Evolutionary conservation across 768 basidiomycete genomes (phyloP).

Genomic region (Phlebiopsis flavidoalba): DNA sequence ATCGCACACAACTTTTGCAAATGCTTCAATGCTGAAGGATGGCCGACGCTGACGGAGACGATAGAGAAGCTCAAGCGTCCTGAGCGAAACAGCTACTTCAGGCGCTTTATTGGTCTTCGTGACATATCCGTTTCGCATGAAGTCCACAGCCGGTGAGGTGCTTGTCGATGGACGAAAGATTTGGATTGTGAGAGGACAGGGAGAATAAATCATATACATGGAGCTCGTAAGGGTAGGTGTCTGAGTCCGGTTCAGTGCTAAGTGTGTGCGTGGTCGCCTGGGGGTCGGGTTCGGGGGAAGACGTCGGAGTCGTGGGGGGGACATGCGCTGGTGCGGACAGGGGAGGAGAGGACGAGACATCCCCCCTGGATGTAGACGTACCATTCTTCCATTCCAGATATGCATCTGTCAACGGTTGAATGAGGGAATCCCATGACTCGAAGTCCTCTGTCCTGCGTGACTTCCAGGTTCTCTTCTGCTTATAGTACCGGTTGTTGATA

Average conservation of each 20-base stretch:
- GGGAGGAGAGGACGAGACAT: no score
- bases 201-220: no score
- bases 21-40: conserved; percentile 13
- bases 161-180: background rate
- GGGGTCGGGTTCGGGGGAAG: no score
- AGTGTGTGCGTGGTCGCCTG: no score
- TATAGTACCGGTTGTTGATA: background rate
- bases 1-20: conserved; percentile 11
- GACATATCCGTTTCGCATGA: conserved; percentile 7
- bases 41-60: conserved; percentile 5
- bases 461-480: background rate
- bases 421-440: background rate
- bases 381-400: background rate
- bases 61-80: conserved; percentile 7
- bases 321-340: no score
- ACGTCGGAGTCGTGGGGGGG: no score
- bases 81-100: conserved; percentile 4
- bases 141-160: conserved; percentile 9
- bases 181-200: no score
- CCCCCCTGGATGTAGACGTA: no score
- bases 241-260: no score
- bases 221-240: no score
- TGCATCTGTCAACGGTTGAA: background rate
- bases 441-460: background rate
- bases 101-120: background rate